Base-by-base conservation (phyloP, 805 yeast species). In the Kodamaea hsintzibuensis region DNA sequence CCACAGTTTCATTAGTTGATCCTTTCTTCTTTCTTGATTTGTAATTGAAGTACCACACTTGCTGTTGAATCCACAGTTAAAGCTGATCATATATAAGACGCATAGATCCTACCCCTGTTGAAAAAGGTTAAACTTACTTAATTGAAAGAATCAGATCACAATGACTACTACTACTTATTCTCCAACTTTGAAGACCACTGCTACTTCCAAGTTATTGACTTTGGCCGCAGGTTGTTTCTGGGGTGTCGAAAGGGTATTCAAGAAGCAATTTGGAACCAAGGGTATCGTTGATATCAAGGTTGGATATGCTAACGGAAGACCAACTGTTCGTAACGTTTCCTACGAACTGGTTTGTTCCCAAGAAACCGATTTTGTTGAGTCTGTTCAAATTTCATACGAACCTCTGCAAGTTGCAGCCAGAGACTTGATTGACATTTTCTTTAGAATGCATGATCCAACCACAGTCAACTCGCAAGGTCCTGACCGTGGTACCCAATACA, bases 361-460 rank as follows among this genome's bases (percentile, higher is more conserved):
- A 27, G 74, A 77, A n/a, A 91, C 98, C 0, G 80, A 83, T 19
- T 74, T 68, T 64, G 96, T 96, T 4, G 99, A 93, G 68, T 85
- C 89, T 5, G 72, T 93, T 17, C 97, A 93, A 69, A 76, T 93
- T 10, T 78, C 93, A 1, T 95, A 82, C 63, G 92, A 91, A 62
- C 97, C 97, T 19, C 58, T 77, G 2, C 59, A 69, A n/a, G 78
- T 89, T 1, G 56, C 82, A 2, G 78, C 84, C 62, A 80, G 72
- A 53, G 89, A 87, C 27, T 71, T 93, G 45, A 71, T 90, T 43
- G 92, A 86, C 53, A 89, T 92, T 61, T 95, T 93, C 76, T 92
- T 91, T 76, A 79, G 87, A 63, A 90, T 91, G 68, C 99, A 93
- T 69, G 98, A 95, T 70, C 98, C 99, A 47, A 95, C 98, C 1